Conservation (phyloP, 2,329 filamentous ascomycete species). For the Neofusicoccum ribis region DNA sequence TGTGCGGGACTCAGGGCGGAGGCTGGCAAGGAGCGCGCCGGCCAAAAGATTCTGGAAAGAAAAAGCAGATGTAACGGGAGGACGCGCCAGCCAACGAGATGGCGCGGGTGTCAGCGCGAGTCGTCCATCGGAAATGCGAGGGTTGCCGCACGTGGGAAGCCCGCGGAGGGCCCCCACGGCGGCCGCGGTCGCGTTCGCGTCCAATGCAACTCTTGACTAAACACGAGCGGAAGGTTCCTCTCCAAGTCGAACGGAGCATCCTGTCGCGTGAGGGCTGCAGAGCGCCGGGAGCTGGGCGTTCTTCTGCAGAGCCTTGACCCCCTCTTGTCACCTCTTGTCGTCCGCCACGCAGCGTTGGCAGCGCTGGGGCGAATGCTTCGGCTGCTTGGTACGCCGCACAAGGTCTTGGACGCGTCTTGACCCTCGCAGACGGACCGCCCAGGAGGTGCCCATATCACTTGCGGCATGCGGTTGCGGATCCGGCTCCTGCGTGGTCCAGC, state of each 20-base stretch:
- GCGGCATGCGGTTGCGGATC: background rate
- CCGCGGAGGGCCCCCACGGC: background rate
- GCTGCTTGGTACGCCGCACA: background rate
- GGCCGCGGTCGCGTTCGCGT: background rate
- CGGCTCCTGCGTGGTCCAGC: background rate
- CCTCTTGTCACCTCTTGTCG: background rate
- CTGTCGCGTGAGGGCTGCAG: background rate
- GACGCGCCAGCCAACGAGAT: background rate
- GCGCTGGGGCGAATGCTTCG: background rate
- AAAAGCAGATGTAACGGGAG: background rate
- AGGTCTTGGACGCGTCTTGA: slow-evolving; percentile 8
- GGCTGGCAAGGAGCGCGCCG: background rate
- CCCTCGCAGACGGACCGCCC: background rate
- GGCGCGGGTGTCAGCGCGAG: background rate
- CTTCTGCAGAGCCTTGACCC: background rate
- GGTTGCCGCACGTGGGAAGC: background rate
- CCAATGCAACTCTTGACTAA: background rate
- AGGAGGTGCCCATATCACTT: background rate
- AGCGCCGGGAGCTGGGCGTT: background rate
- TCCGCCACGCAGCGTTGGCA: background rate
- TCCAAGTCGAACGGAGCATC: background rate
- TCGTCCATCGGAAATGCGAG: background rate
- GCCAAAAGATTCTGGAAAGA: background rate
- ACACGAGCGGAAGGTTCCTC: background rate
- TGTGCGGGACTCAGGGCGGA: background rate